Conservation (phyloP, 2,329 filamentous ascomycete species). For the Aureobasidium melanogenum region DNA sequence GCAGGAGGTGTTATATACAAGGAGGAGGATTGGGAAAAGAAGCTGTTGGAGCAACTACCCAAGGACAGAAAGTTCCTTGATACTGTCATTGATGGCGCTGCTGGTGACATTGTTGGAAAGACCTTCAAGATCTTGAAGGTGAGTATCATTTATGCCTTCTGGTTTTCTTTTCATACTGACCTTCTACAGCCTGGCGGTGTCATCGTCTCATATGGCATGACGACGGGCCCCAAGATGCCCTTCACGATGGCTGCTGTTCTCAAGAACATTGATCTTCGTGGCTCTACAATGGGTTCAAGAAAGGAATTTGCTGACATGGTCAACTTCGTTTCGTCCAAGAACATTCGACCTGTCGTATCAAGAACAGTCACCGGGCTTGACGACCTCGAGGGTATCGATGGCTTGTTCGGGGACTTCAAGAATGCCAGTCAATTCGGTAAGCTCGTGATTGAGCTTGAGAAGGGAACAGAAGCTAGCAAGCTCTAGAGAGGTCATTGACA, state of each 20-base stretch:
- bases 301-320: constrained; percentile 90
- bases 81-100: constrained; percentile 82
- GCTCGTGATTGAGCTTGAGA: constrained; percentile 59
- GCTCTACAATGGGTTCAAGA: constrained; percentile 84
- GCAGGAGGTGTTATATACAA: constrained; percentile 77
- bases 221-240: constrained; percentile 71
- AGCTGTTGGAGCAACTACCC: constrained; percentile 54
- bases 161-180: not conserved
- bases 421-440: constrained; percentile 84
- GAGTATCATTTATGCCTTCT: constrained; percentile 12
- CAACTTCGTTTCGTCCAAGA: constrained; percentile 63
- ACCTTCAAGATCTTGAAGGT: constrained; percentile 60
- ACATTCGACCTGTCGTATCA: constrained; percentile 70
- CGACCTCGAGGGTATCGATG: constrained; percentile 69
- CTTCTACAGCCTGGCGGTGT: constrained; percentile 57
- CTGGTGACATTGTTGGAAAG: constrained; percentile 71
- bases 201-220: constrained; percentile 90
- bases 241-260: constrained; percentile 78
- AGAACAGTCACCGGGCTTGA: constrained; percentile 58
- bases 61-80: constrained; percentile 62
- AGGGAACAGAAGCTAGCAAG: constrained; percentile 18
- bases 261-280: constrained; percentile 77
- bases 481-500: constrained; percentile 15
- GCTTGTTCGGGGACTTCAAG: constrained; percentile 81
- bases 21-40: constrained; percentile 70